Percentiles rank a stretch among this genome's conserved stretches.
These are phyloP conservation scores for Punica granatum DNA, from an alignment of 345 rosid genomes.

Conservation along the genomic window DNA sequence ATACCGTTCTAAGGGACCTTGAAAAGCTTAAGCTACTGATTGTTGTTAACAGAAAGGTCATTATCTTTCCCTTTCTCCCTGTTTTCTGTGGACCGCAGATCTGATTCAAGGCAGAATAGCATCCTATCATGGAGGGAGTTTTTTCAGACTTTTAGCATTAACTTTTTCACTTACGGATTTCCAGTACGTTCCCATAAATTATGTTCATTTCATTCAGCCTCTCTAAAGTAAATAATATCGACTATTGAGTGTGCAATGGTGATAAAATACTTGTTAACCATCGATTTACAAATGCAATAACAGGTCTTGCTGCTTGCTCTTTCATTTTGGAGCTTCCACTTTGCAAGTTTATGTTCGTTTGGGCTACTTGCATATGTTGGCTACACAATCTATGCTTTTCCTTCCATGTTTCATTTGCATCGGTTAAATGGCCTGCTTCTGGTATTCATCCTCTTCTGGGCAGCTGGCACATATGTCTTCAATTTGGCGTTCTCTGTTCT, in stretches of 20 bases:
- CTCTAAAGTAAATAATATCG: neutral
- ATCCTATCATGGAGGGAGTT: slow-evolving; percentile 25
- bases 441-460: slow-evolving; percentile 41
- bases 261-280: neutral
- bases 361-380: slow-evolving; percentile 44
- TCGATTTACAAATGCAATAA: neutral
- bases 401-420: slow-evolving; percentile 38
- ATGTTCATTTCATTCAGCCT: neutral
- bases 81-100: slow-evolving; percentile 18
- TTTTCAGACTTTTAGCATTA: slow-evolving; percentile 37
- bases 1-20: neutral
- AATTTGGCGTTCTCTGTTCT: slow-evolving; percentile 32
- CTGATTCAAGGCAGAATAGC: slow-evolving; percentile 25
- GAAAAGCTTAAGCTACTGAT: neutral
- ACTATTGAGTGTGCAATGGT: neutral
- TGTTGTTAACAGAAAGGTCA: too few species aligned
- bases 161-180: slow-evolving; percentile 45
- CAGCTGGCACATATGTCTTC: slow-evolving; percentile 41
- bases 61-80: neutral
- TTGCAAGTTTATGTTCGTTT: slow-evolving; percentile 42
- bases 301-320: slow-evolving; percentile 38
- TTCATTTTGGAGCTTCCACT: slow-evolving; percentile 38
- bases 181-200: slow-evolving; percentile 22
- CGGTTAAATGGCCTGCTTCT: slow-evolving; percentile 36
- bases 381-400: slow-evolving; percentile 34